Evolutionary conservation across 495 filamentous ascomycete genomes (phyloP).

Genomic region (Xylaria sp.): DNA sequence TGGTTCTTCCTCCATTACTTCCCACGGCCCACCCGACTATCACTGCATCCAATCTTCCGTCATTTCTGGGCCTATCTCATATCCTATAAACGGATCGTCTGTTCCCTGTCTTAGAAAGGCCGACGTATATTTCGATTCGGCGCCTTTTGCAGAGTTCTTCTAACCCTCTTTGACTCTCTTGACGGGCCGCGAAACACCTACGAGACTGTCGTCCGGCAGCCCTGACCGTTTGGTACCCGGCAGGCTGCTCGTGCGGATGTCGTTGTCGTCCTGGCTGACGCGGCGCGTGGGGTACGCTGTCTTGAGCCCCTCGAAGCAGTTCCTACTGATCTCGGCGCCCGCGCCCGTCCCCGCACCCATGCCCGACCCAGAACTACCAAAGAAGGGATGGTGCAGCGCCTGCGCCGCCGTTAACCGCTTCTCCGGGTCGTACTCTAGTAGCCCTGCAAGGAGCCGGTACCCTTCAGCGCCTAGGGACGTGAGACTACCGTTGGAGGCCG

Average conservation of each 20-base stretch:
- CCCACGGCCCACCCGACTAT: too few relatives aligned
- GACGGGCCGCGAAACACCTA: conserved; percentile 53
- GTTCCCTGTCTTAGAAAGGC: too few relatives aligned
- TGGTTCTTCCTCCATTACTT: not conserved
- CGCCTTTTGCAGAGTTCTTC: not conserved
- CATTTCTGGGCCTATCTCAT: too few relatives aligned
- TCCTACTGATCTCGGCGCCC: conserved; percentile 64
- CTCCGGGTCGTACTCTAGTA: conserved; percentile 93
- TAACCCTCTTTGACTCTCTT: conserved; percentile 72
- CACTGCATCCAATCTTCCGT: too few relatives aligned
- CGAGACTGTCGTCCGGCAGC: conserved; percentile 79
- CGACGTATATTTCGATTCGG: not conserved
- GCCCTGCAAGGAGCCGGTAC: conserved; percentile 76
- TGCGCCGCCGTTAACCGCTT: conserved; percentile 84
- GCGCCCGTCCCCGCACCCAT: conserved; percentile 20
- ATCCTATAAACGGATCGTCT: too few relatives aligned
- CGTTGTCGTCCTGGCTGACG: conserved; percentile 93
- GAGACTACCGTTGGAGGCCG: conserved; percentile 46
- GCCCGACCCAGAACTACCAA: conserved; percentile 50
- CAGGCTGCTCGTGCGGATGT: conserved; percentile 84
- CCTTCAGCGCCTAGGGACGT: conserved; percentile 74
- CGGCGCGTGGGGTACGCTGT: conserved; percentile 87
- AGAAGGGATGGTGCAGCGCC: conserved; percentile 89
- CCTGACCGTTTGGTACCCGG: conserved; percentile 93
- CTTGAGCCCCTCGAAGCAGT: conserved; percentile 91